Conservation (phyloP, 1,139 yeast genomes). For the Candida sp. region DNA sequence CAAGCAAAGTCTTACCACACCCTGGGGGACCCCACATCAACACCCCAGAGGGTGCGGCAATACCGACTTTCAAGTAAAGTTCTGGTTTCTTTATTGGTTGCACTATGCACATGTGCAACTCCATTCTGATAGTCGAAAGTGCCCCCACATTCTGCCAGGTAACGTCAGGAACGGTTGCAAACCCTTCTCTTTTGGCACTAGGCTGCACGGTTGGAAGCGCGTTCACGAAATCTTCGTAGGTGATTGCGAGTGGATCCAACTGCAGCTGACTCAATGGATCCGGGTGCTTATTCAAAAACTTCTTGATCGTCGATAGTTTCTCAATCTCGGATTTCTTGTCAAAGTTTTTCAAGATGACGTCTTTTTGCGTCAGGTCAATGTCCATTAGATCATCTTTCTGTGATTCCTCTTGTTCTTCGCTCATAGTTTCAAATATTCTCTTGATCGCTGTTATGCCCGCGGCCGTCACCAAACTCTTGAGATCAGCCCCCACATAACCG, state of each 20-base stretch:
- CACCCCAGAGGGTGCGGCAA: constrained; percentile 97
- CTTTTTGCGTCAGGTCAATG: constrained; percentile 29
- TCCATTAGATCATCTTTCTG: constrained; percentile 41
- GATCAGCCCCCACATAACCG: constrained; percentile 98
- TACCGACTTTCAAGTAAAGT: constrained; percentile 87
- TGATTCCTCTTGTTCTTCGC: constrained; percentile 37
- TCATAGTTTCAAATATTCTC: constrained; percentile 68
- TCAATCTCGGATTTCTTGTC: constrained; percentile 38
- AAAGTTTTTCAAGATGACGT: constrained; percentile 22
- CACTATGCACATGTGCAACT: constrained; percentile 95
- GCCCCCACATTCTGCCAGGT: constrained; percentile 98
- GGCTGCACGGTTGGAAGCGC: constrained; percentile 97
- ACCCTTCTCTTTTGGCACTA: constrained; percentile 97
- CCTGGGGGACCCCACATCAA: constrained; percentile 99
- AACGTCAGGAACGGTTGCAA: constrained; percentile 98
- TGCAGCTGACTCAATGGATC: constrained; percentile 78
- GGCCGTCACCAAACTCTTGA: constrained; percentile 92
- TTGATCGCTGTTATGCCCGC: constrained; percentile 97
- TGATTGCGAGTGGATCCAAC: constrained; percentile 74
- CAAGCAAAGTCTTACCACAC: constrained; percentile 95
- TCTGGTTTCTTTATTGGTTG: constrained; percentile 97
- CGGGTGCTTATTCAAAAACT: constrained; percentile 76
- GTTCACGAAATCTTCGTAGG: constrained; percentile 75
- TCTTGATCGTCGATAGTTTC: constrained; percentile 69
- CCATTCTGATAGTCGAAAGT: constrained; percentile 75